A percentile compares a stretch with the other conserved stretches of the same genome.
phyloP scores from a whole-genome alignment of 192 early-diverging fungal genomes.

The Allomyces javanicus region DNA sequence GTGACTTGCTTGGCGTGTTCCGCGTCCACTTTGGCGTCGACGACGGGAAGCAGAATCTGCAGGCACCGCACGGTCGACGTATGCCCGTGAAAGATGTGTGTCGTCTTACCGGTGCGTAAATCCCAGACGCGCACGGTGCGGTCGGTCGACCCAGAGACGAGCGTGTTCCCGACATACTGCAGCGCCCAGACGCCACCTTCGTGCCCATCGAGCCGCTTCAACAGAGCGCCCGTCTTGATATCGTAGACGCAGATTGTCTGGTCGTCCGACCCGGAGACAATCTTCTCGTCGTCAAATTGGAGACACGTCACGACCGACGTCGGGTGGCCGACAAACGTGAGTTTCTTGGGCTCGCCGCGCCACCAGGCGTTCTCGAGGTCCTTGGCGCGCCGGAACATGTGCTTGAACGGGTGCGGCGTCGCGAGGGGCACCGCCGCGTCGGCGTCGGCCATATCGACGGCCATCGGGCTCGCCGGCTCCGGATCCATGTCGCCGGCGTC shows the following conservation, averaged over 20 bases:
- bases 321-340: slow-evolving; percentile 63
- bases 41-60: slow-evolving; percentile 55
- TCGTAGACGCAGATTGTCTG: slow-evolving; percentile 86
- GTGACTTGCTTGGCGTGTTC: no score
- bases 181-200: slow-evolving; percentile 97
- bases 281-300: slow-evolving; percentile 90
- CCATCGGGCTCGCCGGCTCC: no score
- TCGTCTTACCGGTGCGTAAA: slow-evolving; percentile 68
- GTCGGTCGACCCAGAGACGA: slow-evolving; percentile 90
- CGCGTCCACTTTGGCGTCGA: not conserved
- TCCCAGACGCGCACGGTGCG: slow-evolving; percentile 93
- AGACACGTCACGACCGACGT: slow-evolving; percentile 82
- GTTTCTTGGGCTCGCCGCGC: slow-evolving; percentile 46
- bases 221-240: slow-evolving; percentile 52
- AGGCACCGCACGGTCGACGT: slow-evolving; percentile 86
- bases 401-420: slow-evolving; percentile 48
- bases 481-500: not conserved
- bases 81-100: slow-evolving; percentile 86
- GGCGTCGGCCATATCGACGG: not conserved
- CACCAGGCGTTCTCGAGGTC: slow-evolving; percentile 69
- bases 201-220: slow-evolving; percentile 57
- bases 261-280: slow-evolving; percentile 85
- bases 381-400: slow-evolving; percentile 56
- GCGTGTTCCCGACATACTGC: slow-evolving; percentile 65
- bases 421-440: slow-evolving; percentile 10